Evolutionary conservation across 1,139 yeast species (phyloP).

Genomic region (Yueomyces sp.): DNA sequence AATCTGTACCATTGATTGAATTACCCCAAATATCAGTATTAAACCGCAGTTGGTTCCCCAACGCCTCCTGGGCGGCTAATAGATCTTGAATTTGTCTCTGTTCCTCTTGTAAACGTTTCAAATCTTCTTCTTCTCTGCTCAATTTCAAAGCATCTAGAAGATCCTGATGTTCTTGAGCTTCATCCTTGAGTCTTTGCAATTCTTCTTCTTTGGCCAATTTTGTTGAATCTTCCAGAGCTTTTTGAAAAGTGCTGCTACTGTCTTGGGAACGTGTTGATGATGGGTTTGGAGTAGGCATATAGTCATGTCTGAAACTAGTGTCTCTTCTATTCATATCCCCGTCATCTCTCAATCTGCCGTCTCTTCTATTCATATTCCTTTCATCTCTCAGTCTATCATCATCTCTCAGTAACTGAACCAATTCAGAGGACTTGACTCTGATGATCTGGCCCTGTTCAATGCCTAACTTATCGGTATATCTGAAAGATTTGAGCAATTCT

Average conservation of each 20-base stretch:
- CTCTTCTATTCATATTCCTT: conserved; percentile 35
- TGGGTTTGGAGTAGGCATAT: conserved; percentile 4
- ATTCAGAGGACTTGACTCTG: conserved; percentile 83
- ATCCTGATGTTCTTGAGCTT: conserved; percentile 32
- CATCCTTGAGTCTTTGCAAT: conserved; percentile 30
- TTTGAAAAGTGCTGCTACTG: conserved; percentile 40
- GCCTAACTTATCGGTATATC: conserved; percentile 45
- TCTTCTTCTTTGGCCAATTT: conserved; percentile 83
- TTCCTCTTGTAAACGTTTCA: conserved; percentile 40
- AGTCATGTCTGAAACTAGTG: conserved; percentile 17
- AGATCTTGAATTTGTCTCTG: not conserved
- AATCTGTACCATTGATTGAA: too few species aligned
- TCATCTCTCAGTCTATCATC: conserved; percentile 74
- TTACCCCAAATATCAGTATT: not conserved
- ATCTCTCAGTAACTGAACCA: conserved; percentile 67
- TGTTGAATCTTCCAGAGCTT: conserved; percentile 73
- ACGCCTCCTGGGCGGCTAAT: not conserved
- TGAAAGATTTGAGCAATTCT: conserved; percentile 85
- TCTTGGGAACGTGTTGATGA: not conserved
- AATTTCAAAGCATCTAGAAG: conserved; percentile 71
- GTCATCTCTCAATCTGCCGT: conserved; percentile 43
- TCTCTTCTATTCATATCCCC: conserved; percentile 35
- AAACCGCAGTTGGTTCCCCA: not conserved
- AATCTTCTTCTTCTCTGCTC: conserved; percentile 79
- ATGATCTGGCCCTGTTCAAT: conserved; percentile 84